Evolutionary conservation across 345 rosid genomes (phyloP), one percentile per base, ranked within the genome.

Genomic region (Kandelia obovata): DNA sequence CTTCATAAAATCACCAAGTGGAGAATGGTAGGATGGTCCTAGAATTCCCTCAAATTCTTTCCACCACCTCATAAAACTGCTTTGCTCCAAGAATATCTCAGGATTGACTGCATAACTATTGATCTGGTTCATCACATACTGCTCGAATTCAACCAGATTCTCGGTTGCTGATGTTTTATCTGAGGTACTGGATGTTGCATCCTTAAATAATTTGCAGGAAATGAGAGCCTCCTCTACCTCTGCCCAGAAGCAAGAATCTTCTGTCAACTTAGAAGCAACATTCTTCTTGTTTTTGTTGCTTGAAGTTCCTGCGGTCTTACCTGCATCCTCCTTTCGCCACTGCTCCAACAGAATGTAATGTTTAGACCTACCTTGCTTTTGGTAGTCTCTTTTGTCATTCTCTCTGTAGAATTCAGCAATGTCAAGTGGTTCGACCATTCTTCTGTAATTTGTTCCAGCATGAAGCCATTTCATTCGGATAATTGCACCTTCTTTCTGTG

Each of bases 221-320:
- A 75, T 64, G 39, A 84, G 11, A 8, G 90, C 87, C 71, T 90
- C 95, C 77, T 92, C 96, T 7, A 92, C 98, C 5, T 77, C 66
- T 21, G 87, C 85, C 98, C 98, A 92, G 23, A 92, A 92, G 64
- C 92, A 88, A 25, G 98, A 90, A 83, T 90, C 96, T 49, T 81
- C 70, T 0, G 83, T 87, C 26, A 88, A 20, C 19, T 26, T 69
- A 8, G 49, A 58, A 39, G 69, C 70, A 58, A 82, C 73, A 6
- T 77, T 83, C 52, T 70, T 34, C 21, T 73, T 75, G 49, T 58
- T 65, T 9, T 8, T 3, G 10, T 56, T 19, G 5, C 28, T 60
- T 3, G 58, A 25, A 19, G 32, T 7, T 16, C 37, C 65, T 1
- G 15, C 5, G 1, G 64, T 52, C 58, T 56, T 64, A 46, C 53